A percentile compares a stretch with the other conserved stretches of the same genome.
Evolutionary conservation across 352 stramenopile species (phyloP).

Genomic region (Thraustochytrium striatum): DNA sequence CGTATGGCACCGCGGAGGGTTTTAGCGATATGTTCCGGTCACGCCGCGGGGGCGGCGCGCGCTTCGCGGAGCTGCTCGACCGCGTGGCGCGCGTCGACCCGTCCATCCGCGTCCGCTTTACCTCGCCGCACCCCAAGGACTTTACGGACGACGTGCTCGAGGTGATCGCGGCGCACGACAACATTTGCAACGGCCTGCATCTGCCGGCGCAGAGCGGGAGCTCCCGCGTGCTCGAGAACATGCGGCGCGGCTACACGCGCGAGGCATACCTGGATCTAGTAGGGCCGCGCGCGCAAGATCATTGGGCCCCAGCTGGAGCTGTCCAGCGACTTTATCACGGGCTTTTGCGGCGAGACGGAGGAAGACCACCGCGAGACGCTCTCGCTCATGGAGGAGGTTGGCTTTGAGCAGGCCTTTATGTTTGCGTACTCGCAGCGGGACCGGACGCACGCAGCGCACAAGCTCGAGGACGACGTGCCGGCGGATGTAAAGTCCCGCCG

Average conservation of each 20-base stretch:
- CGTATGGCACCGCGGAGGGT: conserved; percentile 61
- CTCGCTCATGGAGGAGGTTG: conserved; percentile 69
- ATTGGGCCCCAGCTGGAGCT: conserved; percentile 66
- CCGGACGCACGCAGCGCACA: conserved; percentile 86
- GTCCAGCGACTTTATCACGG: conserved; percentile 62
- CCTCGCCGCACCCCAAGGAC: conserved; percentile 93
- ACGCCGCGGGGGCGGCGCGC: conserved; percentile 77
- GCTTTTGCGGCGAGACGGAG: conserved; percentile 98
- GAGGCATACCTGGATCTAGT: conserved; percentile 95
- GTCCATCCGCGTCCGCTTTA: conserved; percentile 97
- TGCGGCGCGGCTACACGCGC: conserved; percentile 91
- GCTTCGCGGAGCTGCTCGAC: conserved; percentile 95
- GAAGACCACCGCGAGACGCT: conserved; percentile 91
- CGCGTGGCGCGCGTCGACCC: conserved; percentile 81
- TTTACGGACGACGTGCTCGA: conserved; percentile 75
- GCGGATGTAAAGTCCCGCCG: conserved; percentile 86
- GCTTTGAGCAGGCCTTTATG: conserved; percentile 93
- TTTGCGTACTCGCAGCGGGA: conserved; percentile 53
- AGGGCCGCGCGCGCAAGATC: conserved; percentile 72
- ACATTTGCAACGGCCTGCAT: conserved; percentile 96
- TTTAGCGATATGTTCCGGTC: conserved; percentile 87
- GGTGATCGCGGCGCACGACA: conserved; percentile 77
- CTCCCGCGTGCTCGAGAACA: conserved; percentile 76
- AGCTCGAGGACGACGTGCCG: conserved; percentile 90
- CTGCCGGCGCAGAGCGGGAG: conserved; percentile 95